Base-by-base conservation (phyloP, 2,329 filamentous ascomycete species). In the Arthrobotrys pseudoclavata region DNA sequence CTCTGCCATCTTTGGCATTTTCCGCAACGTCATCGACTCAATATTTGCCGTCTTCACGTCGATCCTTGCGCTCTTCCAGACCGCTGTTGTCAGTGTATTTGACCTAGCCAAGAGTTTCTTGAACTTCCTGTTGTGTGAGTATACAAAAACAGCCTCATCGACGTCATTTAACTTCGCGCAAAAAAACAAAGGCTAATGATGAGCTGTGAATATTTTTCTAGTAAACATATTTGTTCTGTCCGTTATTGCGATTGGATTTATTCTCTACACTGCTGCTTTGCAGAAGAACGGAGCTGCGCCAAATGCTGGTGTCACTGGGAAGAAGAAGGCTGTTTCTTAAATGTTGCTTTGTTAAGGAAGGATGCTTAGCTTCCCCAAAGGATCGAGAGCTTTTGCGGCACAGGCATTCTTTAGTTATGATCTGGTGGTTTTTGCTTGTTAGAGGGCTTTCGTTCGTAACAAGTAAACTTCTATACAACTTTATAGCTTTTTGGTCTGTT, bases 1-100 rank as follows among this genome's bases (percentile, higher is more conserved):
- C 66, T 50, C 37, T 42, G 72, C 72, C 57, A 70, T 76, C 50
- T 69, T 76, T 61, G 72, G 72, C 60, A 76, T 76, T 40, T 64
- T 76, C n/a, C 72, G 61, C 57, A 76, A 76, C 31, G 7, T 76
- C 15, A 31, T 69, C 55, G 63, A 70, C 60, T 69, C 66, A 6
- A 53, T 76, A 18, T 64, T 76, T 20, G 72, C 72, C 37, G 66
- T 76, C 29, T 66, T 70, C 40, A 70, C 72, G 6, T 76, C 72
- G 13, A 70, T 76, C 20, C 60, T 76, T 37, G 72, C 72, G 0
- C 60, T 76, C 48, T 64, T 66, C 37, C 72, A 76, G 66, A 66
- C 72, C 50, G 72, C 72, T n/a, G 61, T 66, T 24, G 50, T 61
- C 57, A 40, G 53, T 34, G 48, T 76, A n/a, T 69, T 76, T 18